phyloP scores from a whole-genome alignment of 129 eudicot species.

The Arctium lappa region DNA sequence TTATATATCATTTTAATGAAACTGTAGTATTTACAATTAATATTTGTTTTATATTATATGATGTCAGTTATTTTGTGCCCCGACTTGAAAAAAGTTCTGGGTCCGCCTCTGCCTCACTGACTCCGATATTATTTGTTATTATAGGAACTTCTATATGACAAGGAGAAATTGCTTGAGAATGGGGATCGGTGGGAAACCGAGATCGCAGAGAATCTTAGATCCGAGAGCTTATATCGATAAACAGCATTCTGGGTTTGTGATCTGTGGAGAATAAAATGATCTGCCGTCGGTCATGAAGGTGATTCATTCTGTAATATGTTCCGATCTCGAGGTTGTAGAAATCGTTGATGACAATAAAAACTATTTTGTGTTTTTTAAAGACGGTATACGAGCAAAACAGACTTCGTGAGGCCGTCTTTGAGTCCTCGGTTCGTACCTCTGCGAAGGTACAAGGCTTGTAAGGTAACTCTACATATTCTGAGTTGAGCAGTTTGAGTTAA shows the following conservation, averaged over 20 bases:
- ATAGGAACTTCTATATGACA: conserved; percentile 93
- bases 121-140: background rate
- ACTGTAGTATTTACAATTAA: too few species aligned
- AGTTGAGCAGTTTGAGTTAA: conserved; percentile 5
- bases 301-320: conserved; percentile 18
- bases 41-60: too few species aligned
- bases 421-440: conserved; percentile 2
- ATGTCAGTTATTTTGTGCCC: too few species aligned
- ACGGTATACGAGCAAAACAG: background rate
- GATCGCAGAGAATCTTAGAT: conserved; percentile 95
- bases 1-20: too few species aligned
- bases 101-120: background rate
- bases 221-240: conserved; percentile 93
- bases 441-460: conserved; percentile 13
- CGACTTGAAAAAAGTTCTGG: too few species aligned
- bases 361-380: background rate
- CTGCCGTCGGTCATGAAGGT: background rate
- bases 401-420: background rate
- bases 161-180: conserved; percentile 97
- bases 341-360: conserved; percentile 18
- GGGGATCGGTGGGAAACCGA: conserved; percentile 99
- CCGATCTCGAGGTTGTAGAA: conserved; percentile 17
- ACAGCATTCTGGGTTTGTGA: conserved; percentile 7
- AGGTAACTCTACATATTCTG: conserved; percentile 7
- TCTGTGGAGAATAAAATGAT: conserved; percentile 21